Evolutionary conservation across 768 basidiomycete species (phyloP).

Genomic region (Cantharellus anzutake): DNA sequence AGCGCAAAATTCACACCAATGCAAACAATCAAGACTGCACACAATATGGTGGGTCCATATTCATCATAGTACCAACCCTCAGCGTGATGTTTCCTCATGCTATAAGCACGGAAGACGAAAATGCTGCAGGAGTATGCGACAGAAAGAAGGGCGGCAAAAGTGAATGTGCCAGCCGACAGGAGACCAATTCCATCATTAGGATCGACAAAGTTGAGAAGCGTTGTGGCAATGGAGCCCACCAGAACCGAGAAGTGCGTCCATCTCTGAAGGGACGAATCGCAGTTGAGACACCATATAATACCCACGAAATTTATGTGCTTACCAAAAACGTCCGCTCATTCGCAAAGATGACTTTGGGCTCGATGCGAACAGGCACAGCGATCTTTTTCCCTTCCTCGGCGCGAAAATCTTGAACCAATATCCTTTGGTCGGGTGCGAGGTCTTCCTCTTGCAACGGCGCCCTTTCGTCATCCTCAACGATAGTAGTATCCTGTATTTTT

Average conservation of each 20-base stretch:
- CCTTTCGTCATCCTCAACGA: conserved; percentile 16
- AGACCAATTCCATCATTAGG: conserved; percentile 45
- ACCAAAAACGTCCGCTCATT: conserved; percentile 88
- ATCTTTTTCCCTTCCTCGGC: conserved; percentile 82
- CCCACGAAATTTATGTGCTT: conserved; percentile 17
- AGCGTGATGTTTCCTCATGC: conserved; percentile 49
- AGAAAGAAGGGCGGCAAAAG: conserved; percentile 68
- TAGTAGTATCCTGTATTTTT: conserved; percentile 1
- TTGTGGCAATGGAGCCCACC: conserved; percentile 77
- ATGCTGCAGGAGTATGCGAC: conserved; percentile 74
- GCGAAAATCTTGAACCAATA: conserved; percentile 37
- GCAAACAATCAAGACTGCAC: conserved; percentile 46
- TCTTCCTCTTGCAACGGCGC: conserved; percentile 23
- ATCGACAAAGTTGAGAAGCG: conserved; percentile 69
- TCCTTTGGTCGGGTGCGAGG: conserved; percentile 25
- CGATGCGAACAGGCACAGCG: conserved; percentile 84
- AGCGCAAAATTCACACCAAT: conserved; percentile 49
- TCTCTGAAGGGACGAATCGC: conserved; percentile 31
- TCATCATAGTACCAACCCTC: conserved; percentile 79
- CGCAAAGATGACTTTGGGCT: conserved; percentile 97
- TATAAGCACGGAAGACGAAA: conserved; percentile 56
- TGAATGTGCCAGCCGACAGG: conserved; percentile 77
- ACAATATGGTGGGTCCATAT: conserved; percentile 65
- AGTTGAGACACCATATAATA: neutral
- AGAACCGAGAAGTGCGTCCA: conserved; percentile 81